Conservation (phyloP, 371 early-diverging fungal species). For the Saksenaea oblongispora region DNA sequence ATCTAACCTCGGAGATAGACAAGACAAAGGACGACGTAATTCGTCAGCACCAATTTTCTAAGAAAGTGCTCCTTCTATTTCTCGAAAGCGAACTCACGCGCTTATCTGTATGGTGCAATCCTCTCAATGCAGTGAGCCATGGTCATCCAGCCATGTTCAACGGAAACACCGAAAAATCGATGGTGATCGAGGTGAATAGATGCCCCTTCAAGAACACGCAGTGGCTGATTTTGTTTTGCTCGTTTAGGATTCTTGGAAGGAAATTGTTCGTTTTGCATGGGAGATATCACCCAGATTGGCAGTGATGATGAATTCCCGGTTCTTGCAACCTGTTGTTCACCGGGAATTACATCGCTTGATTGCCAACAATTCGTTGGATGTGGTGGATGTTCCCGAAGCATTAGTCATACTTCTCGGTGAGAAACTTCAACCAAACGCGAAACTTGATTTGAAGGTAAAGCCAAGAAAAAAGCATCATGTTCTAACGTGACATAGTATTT, state of each 20-base stretch:
- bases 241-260: slow-evolving; percentile 74
- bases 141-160: slow-evolving; percentile 40
- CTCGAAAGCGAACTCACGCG: slow-evolving; percentile 87
- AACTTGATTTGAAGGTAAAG: slow-evolving; percentile 41
- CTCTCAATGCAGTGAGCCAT: slow-evolving; percentile 56
- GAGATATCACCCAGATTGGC: slow-evolving; percentile 76
- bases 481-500: slow-evolving; percentile 54
- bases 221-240: background rate
- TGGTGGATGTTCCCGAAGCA: slow-evolving; percentile 76
- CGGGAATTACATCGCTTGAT: slow-evolving; percentile 70
- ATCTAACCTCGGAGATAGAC: slow-evolving; percentile 12
- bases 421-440: slow-evolving; percentile 31
- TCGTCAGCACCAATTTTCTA: slow-evolving; percentile 26
- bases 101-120: slow-evolving; percentile 81
- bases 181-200: slow-evolving; percentile 47
- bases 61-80: slow-evolving; percentile 72
- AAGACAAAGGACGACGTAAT: slow-evolving; percentile 45
- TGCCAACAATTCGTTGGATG: slow-evolving; percentile 65
- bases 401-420: slow-evolving; percentile 69
- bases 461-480: background rate
- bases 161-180: slow-evolving; percentile 47
- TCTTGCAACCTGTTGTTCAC: slow-evolving; percentile 67
- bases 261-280: slow-evolving; percentile 82
- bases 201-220: background rate
- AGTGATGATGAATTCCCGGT: slow-evolving; percentile 74